phyloP scores from a whole-genome alignment of 805 yeast genomes.

The Metschnikowia chrysomelidarum region DNA sequence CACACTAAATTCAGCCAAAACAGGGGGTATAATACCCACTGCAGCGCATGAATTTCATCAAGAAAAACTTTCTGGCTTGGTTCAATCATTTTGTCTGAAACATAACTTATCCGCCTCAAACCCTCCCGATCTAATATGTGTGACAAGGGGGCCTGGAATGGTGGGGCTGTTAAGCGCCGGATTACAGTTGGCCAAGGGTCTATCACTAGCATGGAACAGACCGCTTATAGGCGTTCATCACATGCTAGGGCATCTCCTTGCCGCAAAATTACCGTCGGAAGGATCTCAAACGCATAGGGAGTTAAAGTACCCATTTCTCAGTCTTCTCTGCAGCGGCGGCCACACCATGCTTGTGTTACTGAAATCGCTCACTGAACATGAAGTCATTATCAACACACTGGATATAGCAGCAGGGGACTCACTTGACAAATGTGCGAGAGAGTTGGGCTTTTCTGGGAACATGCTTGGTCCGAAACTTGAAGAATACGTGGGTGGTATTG shows the following conservation, averaged over 20 bases:
- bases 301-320: constrained; percentile 59
- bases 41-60: constrained; percentile 83
- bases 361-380: constrained; percentile 59
- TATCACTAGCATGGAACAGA: constrained; percentile 69
- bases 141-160: constrained; percentile 97
- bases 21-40: constrained; percentile 88
- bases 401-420: constrained; percentile 96
- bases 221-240: constrained; percentile 93
- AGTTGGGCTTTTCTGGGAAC: constrained; percentile 72
- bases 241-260: constrained; percentile 87
- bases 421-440: constrained; percentile 88
- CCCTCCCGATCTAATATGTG: constrained; percentile 76
- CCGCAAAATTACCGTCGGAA: constrained; percentile 35
- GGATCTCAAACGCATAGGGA: constrained; percentile 1
- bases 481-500: constrained; percentile 36
- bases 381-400: constrained; percentile 66
- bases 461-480: constrained; percentile 89
- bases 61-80: constrained; percentile 48
- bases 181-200: constrained; percentile 79
- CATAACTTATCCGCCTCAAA: constrained; percentile 27
- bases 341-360: constrained; percentile 86
- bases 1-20: constrained; percentile 61
- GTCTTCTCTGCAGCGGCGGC: constrained; percentile 87
- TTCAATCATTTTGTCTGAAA: constrained; percentile 41
- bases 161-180: constrained; percentile 83